phyloP scores from a whole-genome alignment of 2,329 filamentous ascomycete genomes.

The Pseudogymnoascus sp. region DNA sequence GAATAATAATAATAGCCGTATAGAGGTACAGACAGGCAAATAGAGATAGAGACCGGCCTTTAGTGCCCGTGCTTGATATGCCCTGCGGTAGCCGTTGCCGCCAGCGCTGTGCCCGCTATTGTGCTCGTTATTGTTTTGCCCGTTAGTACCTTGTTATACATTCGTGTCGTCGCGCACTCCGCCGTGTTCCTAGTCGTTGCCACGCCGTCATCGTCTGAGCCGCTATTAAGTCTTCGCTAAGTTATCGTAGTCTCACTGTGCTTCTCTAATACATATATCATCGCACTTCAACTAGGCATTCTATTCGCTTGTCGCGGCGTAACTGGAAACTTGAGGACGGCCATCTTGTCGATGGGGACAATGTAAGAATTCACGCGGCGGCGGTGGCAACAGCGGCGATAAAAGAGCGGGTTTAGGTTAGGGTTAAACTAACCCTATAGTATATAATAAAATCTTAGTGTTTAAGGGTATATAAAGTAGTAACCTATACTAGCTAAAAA shows the following conservation, averaged over 20 bases:
- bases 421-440: no score
- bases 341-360: not conserved
- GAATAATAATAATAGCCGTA: not conserved
- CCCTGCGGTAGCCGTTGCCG: not conserved
- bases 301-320: not conserved
- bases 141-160: conserved; percentile 17
- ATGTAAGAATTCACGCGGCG: not conserved
- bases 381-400: not conserved
- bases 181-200: conserved; percentile 10
- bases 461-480: no score
- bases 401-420: not conserved
- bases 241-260: not conserved
- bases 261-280: not conserved
- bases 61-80: conserved; percentile 13
- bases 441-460: no score
- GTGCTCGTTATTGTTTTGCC: conserved; percentile 16
- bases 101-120: conserved; percentile 14
- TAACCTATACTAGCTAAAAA: no score
- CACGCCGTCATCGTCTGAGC: not conserved
- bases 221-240: not conserved
- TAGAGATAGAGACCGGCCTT: conserved; percentile 13
- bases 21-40: conserved; percentile 15
- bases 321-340: not conserved
- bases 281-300: not conserved
- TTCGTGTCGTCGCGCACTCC: conserved; percentile 16